These are phyloP conservation scores for Pseudocercospora cruenta DNA, from an alignment of 2,329 filamentous ascomycete species.

Conservation along the genomic window DNA sequence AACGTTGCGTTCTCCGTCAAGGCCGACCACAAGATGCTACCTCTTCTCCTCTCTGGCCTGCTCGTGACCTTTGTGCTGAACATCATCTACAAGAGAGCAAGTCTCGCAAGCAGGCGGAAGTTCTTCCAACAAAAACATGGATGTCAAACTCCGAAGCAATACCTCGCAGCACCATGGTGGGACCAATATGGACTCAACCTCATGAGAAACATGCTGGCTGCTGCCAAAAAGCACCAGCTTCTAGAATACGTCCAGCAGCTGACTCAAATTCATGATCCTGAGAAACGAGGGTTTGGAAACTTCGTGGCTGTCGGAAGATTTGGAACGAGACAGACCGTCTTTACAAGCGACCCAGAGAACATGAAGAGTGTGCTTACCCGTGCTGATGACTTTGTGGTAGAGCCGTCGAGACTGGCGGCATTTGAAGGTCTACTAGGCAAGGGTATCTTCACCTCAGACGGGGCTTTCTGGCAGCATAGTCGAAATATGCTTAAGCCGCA, in stretches of 20 bases:
- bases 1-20: background rate
- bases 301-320: background rate
- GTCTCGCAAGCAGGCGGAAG: background rate
- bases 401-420: background rate
- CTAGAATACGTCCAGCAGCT: background rate
- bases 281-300: background rate
- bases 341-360: background rate
- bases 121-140: background rate
- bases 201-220: background rate
- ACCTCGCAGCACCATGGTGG: background rate
- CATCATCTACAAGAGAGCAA: background rate
- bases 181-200: background rate
- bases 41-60: background rate
- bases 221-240: background rate
- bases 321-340: background rate
- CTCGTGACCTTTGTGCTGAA: background rate
- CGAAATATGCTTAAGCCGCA: conserved; percentile 52
- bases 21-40: background rate
- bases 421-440: conserved; percentile 33
- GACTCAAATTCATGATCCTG: background rate
- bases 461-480: conserved; percentile 34
- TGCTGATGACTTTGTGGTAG: background rate
- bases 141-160: background rate
- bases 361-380: background rate
- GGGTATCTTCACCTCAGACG: conserved; percentile 36